Percentiles rank a stretch among this genome's conserved stretches.
Evolutionary conservation across 2,329 filamentous ascomycete genomes (phyloP).

Genomic region (Graphium sp.): DNA sequence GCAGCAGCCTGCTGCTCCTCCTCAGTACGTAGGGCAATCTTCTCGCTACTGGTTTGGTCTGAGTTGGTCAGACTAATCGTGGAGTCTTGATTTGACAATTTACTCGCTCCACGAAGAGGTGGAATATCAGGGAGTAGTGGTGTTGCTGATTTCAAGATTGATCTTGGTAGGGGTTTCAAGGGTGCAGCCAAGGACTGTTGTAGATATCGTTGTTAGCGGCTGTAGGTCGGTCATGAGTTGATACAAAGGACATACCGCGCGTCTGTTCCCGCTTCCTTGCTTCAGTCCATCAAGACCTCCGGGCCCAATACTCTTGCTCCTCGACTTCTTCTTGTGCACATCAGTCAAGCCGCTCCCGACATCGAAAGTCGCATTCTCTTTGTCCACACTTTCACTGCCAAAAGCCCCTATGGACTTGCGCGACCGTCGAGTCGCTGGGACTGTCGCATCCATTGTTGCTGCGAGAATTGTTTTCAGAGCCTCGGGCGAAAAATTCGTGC

Average conservation of each 20-base stretch:
- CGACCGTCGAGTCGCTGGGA: conserved; percentile 37
- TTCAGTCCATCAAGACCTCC: conserved; percentile 75
- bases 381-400: conserved; percentile 37
- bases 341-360: conserved; percentile 34
- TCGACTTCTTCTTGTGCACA: conserved; percentile 52
- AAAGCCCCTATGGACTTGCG: conserved; percentile 56
- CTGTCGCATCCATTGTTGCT: too few relatives aligned
- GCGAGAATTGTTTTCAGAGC: too few relatives aligned
- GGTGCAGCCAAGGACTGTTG: conserved; percentile 38
- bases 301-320: conserved; percentile 92
- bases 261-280: conserved; percentile 56
- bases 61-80: conserved; percentile 12
- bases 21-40: conserved; percentile 50
- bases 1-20: conserved; percentile 56
- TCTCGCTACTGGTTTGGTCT: conserved; percentile 23
- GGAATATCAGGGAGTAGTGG: conserved; percentile 50
- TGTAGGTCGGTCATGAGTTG: too few relatives aligned
- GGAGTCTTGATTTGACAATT: conserved; percentile 10
- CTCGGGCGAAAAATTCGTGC: too few relatives aligned
- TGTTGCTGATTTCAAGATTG: conserved; percentile 70
- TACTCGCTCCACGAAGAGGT: too few relatives aligned
- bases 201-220: too few relatives aligned
- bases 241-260: conserved; percentile 43
- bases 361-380: conserved; percentile 64
- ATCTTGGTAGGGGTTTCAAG: conserved; percentile 35